Percentiles rank a stretch among this genome's conserved stretches.
Conservation (phyloP, 2,329 filamentous ascomycete genomes). For the Trichoderma citrinoviride region DNA sequence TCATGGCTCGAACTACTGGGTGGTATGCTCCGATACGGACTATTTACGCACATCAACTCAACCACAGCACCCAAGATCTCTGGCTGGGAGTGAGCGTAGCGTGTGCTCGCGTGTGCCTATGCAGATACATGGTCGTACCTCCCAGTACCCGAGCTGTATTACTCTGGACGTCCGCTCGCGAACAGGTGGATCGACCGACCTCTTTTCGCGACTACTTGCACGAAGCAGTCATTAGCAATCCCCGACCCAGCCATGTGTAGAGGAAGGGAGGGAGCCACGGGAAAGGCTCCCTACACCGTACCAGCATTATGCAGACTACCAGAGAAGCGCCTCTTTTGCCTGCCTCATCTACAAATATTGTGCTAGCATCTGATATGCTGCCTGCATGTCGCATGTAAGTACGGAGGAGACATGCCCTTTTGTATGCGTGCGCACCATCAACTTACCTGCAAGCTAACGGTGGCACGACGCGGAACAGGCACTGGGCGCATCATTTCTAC, state of each 20-base stretch:
- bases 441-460: conserved; percentile 10
- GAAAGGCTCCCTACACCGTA: background rate
- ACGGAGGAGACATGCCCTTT: background rate
- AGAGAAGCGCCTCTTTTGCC: conserved; percentile 4
- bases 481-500: too few relatives aligned
- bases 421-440: background rate
- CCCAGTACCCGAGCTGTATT: background rate
- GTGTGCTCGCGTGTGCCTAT: background rate
- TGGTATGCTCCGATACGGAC: conserved; percentile 1
- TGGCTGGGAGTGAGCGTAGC: background rate
- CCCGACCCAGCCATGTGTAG: background rate
- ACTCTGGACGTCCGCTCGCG: background rate
- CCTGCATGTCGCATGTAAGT: conserved; percentile 2
- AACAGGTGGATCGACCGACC: background rate
- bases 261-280: background rate
- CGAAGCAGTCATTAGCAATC: background rate
- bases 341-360: background rate
- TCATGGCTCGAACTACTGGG: background rate
- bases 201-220: background rate
- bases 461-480: background rate
- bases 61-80: background rate
- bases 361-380: background rate
- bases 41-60: background rate
- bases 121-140: background rate
- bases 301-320: background rate